Base-by-base conservation (phyloP, 148 eudicot species). In the Amaranthus cruentus region DNA sequence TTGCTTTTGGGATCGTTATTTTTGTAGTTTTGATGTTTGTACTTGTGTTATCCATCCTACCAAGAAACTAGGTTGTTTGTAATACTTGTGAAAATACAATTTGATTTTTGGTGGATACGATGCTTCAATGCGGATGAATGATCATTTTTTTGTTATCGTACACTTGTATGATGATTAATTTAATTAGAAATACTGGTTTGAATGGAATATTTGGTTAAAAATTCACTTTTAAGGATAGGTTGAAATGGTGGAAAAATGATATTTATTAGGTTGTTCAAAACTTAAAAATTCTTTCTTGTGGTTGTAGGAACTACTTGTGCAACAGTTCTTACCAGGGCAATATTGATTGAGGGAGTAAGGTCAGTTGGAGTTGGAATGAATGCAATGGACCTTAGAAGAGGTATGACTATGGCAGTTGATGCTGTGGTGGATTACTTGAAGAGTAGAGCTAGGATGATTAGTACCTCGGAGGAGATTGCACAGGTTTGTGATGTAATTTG, bases 351-450 rank as follows among this genome's bases (percentile, higher is more conserved):
- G 76, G 98, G 98, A 58, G 83, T 93, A 10, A 76, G 90, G 28
- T 88, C 86, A 64, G 98, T 93, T 6, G 92, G 96, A 6, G 92
- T 95, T 74, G 98, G 98, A 78, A 93, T 96, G 56, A 93, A 93
- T 78, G 91, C 97, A 10, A 96, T 93, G 55, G 86, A 96, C n/a
- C 62, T 93, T 9, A 84, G 91, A 82, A 86, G 81, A 73, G 99
- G 99, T 38, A 96, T 96, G 79, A 96, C 93, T 12, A 88, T 89
- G 86, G 94, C 99, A 54, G 95, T 96, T 5, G 84, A 77, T 65
- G 92, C 82, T 50, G 80, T 92, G 62, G 79, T 96, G 47, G 84
- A 74, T 57, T 93, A 92, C 82, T 85, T 96, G 58, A 97, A 90
- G 77, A 96, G 84, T 68, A 84, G 90, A 69, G 92, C 97, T 43